A percentile compares a stretch with the other conserved stretches of the same genome.
phyloP scores from a whole-genome alignment of 495 filamentous ascomycete species.

The Astrothelium macrocarpum region DNA sequence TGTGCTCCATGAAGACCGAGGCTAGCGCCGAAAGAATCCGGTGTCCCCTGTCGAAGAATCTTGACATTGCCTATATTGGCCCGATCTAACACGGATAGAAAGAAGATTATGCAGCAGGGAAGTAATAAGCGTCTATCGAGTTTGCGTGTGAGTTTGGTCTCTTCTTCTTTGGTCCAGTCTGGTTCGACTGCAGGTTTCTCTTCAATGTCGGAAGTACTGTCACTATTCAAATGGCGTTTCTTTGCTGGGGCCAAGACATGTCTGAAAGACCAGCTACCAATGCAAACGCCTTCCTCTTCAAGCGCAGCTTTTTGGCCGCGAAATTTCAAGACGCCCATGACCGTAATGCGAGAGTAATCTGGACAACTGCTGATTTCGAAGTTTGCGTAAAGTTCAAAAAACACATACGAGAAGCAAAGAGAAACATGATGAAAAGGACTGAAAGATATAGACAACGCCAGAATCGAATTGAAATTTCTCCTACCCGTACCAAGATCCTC shows the following conservation, averaged over 20 bases:
- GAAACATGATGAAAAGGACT: neutral
- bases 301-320: neutral
- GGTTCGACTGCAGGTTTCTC: neutral
- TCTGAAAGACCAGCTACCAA: conserved; percentile 14
- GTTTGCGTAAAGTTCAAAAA: neutral
- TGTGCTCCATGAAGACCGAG: conserved; percentile 9
- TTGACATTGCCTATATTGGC: conserved; percentile 10
- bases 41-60: conserved; percentile 9
- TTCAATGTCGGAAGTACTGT: neutral
- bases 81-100: conserved; percentile 9
- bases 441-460: too few species aligned
- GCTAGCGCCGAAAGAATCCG: conserved; percentile 5
- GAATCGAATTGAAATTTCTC: too few species aligned
- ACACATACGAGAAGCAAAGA: neutral
- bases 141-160: conserved; percentile 7
- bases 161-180: conserved; percentile 7
- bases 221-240: neutral
- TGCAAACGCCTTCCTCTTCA: conserved; percentile 12
- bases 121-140: conserved; percentile 9
- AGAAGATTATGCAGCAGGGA: conserved; percentile 13
- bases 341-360: neutral
- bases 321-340: neutral
- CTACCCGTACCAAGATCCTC: too few species aligned
- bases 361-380: neutral
- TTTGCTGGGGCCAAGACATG: neutral